Evolutionary conservation across 176 grass and related monocot species (phyloP), one percentile per base, ranked within the genome.

Genomic region (sorghum (Sorghum bicolor)): DNA sequence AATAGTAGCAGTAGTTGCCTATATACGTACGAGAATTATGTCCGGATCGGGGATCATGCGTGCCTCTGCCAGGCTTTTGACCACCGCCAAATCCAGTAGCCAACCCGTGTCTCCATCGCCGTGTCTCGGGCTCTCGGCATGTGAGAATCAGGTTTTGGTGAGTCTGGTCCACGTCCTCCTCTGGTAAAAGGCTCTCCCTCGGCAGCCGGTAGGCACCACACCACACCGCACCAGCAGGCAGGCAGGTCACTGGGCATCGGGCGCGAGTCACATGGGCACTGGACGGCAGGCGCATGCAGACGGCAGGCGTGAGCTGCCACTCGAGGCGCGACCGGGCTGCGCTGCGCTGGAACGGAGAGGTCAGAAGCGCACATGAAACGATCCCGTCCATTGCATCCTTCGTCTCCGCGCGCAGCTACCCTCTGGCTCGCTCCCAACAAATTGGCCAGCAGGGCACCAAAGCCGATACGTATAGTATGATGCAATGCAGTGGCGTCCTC

Each of bases 351-450:
- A 6, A 28, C 8, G 39, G 41, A 58, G 36, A 60, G 32, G 74
- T 60, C 52, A 76, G 16, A 38, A 60, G 74, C 32, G 53, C 53
- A 62, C 53, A 62, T 40, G 74, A 61, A 2, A 9, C 14, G 75
- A 39, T 69, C 66, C 38, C 38, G 8, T 40, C 36, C 67, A 38
- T 68, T 36, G 66, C 19, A 68, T 75, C 70, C 82, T 84, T 84
- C 9, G 61, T 38, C 75, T 67, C 24, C 32, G 68, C 67, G 72
- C 44, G 32, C 71, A 75, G 60, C 57, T 5, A 67, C 19, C 9
- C 37, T 5, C 4, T n/a, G n/a, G 1, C 20, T 48, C 45, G 45
- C 45, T 50, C 45, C 45, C 4, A 50, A 50, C 45, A 41, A 41
- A 13, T 10, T 13, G 40, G 10, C 10, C 32, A 22, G 14, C 32